Evolutionary conservation across 108 stramenopile species (phyloP).

Genomic region (Licmophora abbreviata): DNA sequence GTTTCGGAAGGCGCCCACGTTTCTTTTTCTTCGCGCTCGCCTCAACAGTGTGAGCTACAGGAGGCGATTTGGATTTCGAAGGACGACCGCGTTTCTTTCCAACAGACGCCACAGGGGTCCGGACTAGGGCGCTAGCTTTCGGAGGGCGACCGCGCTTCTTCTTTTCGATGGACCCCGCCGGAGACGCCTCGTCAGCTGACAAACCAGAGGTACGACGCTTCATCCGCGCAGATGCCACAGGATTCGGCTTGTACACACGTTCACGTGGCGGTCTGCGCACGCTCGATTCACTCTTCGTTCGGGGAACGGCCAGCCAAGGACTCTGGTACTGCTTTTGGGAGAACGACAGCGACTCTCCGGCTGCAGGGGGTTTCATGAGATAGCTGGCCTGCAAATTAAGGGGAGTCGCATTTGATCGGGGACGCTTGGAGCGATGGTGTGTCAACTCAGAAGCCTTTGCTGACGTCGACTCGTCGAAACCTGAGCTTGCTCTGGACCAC

Average conservation of each 20-base stretch:
- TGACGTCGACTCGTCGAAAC: no score
- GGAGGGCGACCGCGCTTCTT: background rate
- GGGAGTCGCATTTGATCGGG: no score
- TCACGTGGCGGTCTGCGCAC: slow-evolving; percentile 6
- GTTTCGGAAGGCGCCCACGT: no score
- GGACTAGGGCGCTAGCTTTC: background rate
- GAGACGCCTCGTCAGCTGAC: slow-evolving; percentile 5
- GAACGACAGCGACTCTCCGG: slow-evolving; percentile 1
- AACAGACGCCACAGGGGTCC: no score
- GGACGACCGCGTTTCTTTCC: no score
- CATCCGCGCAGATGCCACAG: background rate
- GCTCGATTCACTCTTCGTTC: background rate
- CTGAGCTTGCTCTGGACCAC: no score
- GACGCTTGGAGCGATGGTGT: no score
- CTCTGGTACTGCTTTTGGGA: slow-evolving; percentile 6
- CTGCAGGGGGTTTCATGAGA: slow-evolving; percentile 5
- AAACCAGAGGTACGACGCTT: background rate
- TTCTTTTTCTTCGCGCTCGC: no score
- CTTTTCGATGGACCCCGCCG: slow-evolving; percentile 2
- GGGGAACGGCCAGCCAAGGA: background rate
- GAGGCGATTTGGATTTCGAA: no score
- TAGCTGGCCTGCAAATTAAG: no score
- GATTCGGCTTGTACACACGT: background rate
- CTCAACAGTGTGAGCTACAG: no score
- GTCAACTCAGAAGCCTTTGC: no score